These are phyloP conservation scores for Stephanocyclus meneghinianus DNA, from an alignment of 352 stramenopile species.

Conservation along the genomic window DNA sequence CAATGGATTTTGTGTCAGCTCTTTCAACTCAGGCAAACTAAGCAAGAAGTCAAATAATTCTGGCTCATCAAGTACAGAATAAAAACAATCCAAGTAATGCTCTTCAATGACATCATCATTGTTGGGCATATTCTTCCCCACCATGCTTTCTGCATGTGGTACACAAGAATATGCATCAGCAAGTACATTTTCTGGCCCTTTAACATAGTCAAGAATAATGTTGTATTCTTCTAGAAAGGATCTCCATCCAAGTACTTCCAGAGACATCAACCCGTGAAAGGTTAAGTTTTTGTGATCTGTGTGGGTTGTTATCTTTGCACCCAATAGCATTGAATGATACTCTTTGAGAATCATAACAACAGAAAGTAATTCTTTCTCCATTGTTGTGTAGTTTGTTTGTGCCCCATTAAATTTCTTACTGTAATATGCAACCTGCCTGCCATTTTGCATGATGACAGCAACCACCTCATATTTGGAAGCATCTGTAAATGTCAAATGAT, in stretches of 20 bases:
- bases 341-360: too few species aligned
- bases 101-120: neutral
- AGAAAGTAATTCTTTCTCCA: neutral
- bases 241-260: too few species aligned
- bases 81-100: neutral
- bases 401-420: constrained; percentile 39
- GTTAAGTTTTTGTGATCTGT: too few species aligned
- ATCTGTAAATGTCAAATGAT: constrained; percentile 17
- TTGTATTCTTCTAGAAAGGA: too few species aligned
- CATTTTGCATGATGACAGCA: constrained; percentile 43
- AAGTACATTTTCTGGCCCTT: too few species aligned
- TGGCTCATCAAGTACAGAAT: neutral
- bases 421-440: constrained; percentile 41
- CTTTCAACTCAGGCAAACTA: neutral
- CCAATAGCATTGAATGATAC: too few species aligned
- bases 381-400: constrained; percentile 52
- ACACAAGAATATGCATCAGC: neutral
- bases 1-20: neutral
- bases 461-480: constrained; percentile 45
- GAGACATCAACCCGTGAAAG: too few species aligned
- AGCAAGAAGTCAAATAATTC: neutral
- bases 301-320: too few species aligned
- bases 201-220: too few species aligned
- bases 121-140: neutral
- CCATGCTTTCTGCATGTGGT: neutral